Evolutionary conservation across 306 rosid genomes (phyloP), one percentile per base, ranked within the genome.

Genomic region (Vigna mungo): DNA sequence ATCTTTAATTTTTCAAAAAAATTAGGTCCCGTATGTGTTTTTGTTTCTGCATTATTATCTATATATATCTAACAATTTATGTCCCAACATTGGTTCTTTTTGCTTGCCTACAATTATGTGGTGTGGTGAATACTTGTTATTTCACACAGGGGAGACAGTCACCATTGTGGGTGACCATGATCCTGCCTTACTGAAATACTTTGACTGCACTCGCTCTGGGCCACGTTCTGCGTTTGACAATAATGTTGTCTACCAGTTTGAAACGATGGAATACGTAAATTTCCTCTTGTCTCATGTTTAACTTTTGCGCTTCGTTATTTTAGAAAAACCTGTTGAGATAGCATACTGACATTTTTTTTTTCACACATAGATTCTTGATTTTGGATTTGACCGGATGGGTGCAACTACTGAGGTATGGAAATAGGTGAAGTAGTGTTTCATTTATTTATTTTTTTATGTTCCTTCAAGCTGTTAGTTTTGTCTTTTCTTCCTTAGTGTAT

Each of bases 251-350:
- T 75, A 77, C 83, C 97, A 90, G 86, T 92, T 92, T 64, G 93
- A 92, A 60, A 89, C 87, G 68, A 93, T 93, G 97, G 94, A 90
- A 93, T 90, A 90, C 66, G 97, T 93, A 87, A 87, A 85, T 16
- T 70, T 32, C 12, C 30, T 3, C 32, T 48, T 25, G 13, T 51
- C 21, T 11, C 12, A 3, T 18, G 51, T 63, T 17, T 54, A 17
- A 75, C 56, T 15, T 7, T 11, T 13, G 3, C 53, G 63, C 36
- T 51, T 39, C 23, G 30, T 64, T 68, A 15, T 51, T 49, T 78
- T 52, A 43, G 21, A 67, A 46, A 49, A 67, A 46, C 32, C 27
- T 63, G 36, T 71, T 7, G 12, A 21, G 36, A 73, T 80, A 72
- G 76, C 27, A 37, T 87, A 47, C 73, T 60, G 71, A 79, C 78